phyloP scores from a whole-genome alignment of 1,139 yeast species.

The Sugiyamaella neomexicana region DNA sequence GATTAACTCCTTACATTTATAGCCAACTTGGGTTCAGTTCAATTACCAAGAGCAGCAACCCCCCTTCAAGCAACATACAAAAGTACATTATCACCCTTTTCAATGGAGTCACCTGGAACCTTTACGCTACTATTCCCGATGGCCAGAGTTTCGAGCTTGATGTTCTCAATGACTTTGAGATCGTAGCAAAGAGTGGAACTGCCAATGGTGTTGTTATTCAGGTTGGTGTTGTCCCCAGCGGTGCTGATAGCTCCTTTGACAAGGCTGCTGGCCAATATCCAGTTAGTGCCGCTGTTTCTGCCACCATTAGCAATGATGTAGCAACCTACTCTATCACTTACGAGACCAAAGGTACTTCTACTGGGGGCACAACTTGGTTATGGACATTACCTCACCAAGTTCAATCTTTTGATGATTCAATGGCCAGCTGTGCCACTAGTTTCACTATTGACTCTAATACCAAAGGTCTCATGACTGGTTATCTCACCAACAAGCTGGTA shows the following conservation, averaged over 20 bases:
- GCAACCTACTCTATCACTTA: constrained; percentile 58
- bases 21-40: constrained; percentile 55
- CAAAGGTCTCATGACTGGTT: constrained; percentile 68
- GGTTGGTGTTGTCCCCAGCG: constrained; percentile 55
- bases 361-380: constrained; percentile 53
- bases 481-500: constrained; percentile 50
- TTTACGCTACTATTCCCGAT: constrained; percentile 57
- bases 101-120: constrained; percentile 54
- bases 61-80: constrained; percentile 45
- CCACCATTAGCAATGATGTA: constrained; percentile 40
- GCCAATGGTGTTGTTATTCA: constrained; percentile 61
- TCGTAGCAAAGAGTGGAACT: constrained; percentile 47
- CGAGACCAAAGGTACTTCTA: constrained; percentile 53
- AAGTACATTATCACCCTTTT: constrained; percentile 60
- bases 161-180: constrained; percentile 43
- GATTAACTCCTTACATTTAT: constrained; percentile 55
- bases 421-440: constrained; percentile 48
- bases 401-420: constrained; percentile 48
- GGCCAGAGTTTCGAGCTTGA: constrained; percentile 43
- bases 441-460: constrained; percentile 57
- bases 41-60: constrained; percentile 40
- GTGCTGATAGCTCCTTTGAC: constrained; percentile 46
- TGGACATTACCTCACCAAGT: constrained; percentile 77
- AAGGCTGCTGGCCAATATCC: constrained; percentile 64
- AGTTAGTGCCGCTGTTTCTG: constrained; percentile 44